Conservation (phyloP, 495 filamentous ascomycete genomes). For the Saxophila tyrrhenica region DNA sequence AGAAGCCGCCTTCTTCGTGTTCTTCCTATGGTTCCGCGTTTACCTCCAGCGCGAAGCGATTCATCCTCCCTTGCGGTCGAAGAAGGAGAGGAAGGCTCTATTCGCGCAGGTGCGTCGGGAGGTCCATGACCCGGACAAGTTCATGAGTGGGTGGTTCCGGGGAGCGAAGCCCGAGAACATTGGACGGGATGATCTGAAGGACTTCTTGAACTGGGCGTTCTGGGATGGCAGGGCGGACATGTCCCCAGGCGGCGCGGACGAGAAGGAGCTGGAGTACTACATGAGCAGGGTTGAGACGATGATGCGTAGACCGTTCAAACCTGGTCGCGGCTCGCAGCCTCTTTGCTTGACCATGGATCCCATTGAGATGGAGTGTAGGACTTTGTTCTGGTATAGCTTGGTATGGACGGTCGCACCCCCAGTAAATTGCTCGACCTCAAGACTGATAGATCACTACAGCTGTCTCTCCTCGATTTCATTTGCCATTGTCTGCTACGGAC, state of each 20-base stretch:
- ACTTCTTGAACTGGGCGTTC: slow-evolving; percentile 56
- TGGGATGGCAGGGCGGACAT: slow-evolving; percentile 21
- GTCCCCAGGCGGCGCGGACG: slow-evolving; percentile 28
- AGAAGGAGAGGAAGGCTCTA: slow-evolving; percentile 35
- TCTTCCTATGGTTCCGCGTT: slow-evolving; percentile 42
- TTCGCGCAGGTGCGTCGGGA: slow-evolving; percentile 44
- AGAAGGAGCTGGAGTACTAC: slow-evolving; percentile 50
- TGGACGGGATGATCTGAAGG: slow-evolving; percentile 51
- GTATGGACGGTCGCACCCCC: not conserved
- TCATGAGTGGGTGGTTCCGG: slow-evolving; percentile 53
- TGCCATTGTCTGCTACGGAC: slow-evolving; percentile 9
- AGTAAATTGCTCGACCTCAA: too few relatives aligned
- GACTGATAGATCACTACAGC: too few relatives aligned
- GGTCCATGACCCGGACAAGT: slow-evolving; percentile 43
- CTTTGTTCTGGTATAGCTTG: slow-evolving; percentile 52
- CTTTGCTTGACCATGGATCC: slow-evolving; percentile 54
- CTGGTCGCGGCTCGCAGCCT: slow-evolving; percentile 42
- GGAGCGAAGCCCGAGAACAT: slow-evolving; percentile 48
- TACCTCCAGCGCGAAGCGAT: slow-evolving; percentile 40
- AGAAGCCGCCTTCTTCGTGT: slow-evolving; percentile 44
- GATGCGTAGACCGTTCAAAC: slow-evolving; percentile 30
- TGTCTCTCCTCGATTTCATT: slow-evolving; percentile 20
- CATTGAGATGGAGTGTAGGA: slow-evolving; percentile 48
- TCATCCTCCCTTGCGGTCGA: slow-evolving; percentile 40
- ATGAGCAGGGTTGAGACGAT: slow-evolving; percentile 37